phyloP scores from a whole-genome alignment of 257 asterid species.

The Penstemon davidsonii region DNA sequence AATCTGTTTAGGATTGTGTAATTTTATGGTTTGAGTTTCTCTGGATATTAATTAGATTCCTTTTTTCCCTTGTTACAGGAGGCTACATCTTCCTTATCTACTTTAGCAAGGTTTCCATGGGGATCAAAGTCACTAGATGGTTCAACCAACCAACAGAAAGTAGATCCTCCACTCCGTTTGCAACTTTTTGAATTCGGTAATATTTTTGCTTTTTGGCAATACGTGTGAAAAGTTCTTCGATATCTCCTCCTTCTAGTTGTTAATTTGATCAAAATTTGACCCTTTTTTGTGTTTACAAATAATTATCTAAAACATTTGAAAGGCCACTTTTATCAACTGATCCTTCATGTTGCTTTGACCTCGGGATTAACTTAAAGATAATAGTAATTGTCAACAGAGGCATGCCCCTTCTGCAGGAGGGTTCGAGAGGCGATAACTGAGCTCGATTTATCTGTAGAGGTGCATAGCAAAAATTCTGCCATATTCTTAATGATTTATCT shows the following conservation, averaged over 20 bases:
- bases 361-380: slow-evolving; percentile 34
- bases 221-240: neutral
- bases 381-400: slow-evolving; percentile 67
- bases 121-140: slow-evolving; percentile 55
- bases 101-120: slow-evolving; percentile 73
- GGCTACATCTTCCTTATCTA: slow-evolving; percentile 60
- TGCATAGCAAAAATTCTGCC: neutral
- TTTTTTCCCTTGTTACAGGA: slow-evolving; percentile 42
- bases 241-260: neutral
- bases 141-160: slow-evolving; percentile 30
- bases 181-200: slow-evolving; percentile 77
- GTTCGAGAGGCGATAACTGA: slow-evolving; percentile 85
- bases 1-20: slow-evolving; percentile 1
- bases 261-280: neutral
- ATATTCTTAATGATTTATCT: neutral
- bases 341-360: slow-evolving; percentile 20
- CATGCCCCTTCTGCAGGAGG: slow-evolving; percentile 91
- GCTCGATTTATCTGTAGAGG: slow-evolving; percentile 81
- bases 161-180: slow-evolving; percentile 47
- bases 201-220: neutral
- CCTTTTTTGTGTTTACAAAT: neutral
- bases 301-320: slow-evolving; percentile 8
- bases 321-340: neutral
- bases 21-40: slow-evolving; percentile 4
- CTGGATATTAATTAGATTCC: neutral